phyloP scores from a whole-genome alignment of 768 basidiomycete genomes.

The Xerocomellus dryophilus region DNA sequence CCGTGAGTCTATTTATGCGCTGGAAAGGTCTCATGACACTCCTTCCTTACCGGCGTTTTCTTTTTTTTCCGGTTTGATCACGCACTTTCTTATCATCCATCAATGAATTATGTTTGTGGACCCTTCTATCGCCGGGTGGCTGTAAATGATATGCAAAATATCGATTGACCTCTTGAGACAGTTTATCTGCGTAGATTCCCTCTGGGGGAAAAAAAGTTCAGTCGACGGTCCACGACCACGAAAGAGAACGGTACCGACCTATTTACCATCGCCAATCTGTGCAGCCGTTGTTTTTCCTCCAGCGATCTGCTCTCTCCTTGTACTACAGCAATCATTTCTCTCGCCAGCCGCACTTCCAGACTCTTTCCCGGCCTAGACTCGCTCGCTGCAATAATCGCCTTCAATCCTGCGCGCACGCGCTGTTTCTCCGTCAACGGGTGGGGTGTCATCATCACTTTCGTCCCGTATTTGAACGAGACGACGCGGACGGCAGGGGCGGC shows the following conservation, averaged over 20 bases:
- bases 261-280: conserved; percentile 71
- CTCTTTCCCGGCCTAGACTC: conserved; percentile 54
- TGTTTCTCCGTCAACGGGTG: conserved; percentile 78
- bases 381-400: conserved; percentile 67
- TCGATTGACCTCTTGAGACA: neutral
- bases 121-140: neutral
- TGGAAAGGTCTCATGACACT: neutral
- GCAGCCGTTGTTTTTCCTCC: conserved; percentile 58
- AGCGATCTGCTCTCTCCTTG: conserved; percentile 59
- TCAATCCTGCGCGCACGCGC: conserved; percentile 63
- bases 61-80: neutral
- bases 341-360: conserved; percentile 68
- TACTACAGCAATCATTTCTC: conserved; percentile 73
- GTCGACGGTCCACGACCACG: neutral
- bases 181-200: conserved; percentile 22
- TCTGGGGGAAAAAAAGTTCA: conserved; percentile 15
- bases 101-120: neutral
- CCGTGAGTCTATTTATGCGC: neutral
- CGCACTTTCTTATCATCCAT: neutral
- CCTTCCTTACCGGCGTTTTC: neutral
- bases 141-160: neutral
- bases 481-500: conserved; percentile 71
- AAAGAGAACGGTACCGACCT: conserved; percentile 47
- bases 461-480: conserved; percentile 54
- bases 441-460: conserved; percentile 66